A percentile compares a stretch with the other conserved stretches of the same genome.
Conservation (phyloP, 1,139 yeast species). For the Pneumocystis canis region DNA sequence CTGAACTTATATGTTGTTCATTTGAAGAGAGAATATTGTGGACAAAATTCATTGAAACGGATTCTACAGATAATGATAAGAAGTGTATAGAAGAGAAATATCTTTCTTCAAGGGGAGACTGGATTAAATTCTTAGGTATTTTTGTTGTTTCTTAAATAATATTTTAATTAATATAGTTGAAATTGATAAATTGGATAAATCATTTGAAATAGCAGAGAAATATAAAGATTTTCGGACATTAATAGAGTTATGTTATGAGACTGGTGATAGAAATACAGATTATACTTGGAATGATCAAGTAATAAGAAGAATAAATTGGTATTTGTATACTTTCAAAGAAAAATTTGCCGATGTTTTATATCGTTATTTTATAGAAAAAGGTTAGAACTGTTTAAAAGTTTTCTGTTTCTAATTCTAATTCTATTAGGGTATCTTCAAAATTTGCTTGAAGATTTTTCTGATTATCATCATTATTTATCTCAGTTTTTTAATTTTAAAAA, state of each 20-base stretch:
- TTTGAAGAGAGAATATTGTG: conserved; percentile 11
- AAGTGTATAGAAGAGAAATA: conserved; percentile 11
- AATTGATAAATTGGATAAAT: conserved; percentile 36
- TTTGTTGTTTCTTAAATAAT: neutral
- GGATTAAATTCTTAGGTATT: conserved; percentile 35
- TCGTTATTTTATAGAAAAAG: conserved; percentile 40
- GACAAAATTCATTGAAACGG: neutral
- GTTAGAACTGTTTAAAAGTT: conserved; percentile 24
- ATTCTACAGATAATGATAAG: neutral
- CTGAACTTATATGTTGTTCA: conserved; percentile 4
- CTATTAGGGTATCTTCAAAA: conserved; percentile 26
- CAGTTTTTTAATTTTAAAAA: conserved; percentile 38
- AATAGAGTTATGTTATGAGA: conserved; percentile 34
- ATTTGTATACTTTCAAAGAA: conserved; percentile 50
- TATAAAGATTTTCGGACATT: conserved; percentile 53
- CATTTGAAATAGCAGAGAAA: conserved; percentile 50
- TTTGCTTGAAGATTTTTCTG: conserved; percentile 44
- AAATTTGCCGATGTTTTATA: conserved; percentile 56
- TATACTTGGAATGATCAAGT: conserved; percentile 21
- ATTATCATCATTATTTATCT: conserved; percentile 37
- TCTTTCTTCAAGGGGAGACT: conserved; percentile 25
- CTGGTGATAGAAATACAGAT: conserved; percentile 10
- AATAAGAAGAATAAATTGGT: conserved; percentile 33
- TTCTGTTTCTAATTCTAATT: neutral
- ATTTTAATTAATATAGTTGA: conserved; percentile 26